Base-by-base conservation (phyloP, 495 filamentous ascomycete genomes). In the Penicillium canescens region DNA sequence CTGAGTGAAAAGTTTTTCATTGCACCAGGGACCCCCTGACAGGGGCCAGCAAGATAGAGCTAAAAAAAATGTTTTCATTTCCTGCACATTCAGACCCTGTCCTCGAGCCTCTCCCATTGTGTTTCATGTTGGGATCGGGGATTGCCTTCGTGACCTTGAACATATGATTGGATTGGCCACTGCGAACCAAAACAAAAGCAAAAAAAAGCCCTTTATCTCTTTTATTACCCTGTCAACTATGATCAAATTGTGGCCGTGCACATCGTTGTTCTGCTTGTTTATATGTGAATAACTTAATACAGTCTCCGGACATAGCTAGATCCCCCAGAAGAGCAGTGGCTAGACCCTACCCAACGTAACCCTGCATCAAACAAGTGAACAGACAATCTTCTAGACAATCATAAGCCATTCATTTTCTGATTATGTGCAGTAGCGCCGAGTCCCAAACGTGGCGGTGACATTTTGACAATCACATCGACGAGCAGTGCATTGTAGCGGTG, bases 381-480 rank as follows among this genome's bases (percentile, higher is more conserved):
- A 35, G 4, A 35, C 49, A 42, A 8, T 18, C 6, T 36, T 7
- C 31, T 38, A 31, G 28, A 31, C 13, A 9, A 36, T n/a, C 41
- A 7, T n/a, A 21, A 38, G 33, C 13, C 44, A 11, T 31, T 31
- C 28, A 13, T 21, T 9, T 16, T 35, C 18, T 42, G 57, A 60
- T 60, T 42, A 54, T 60, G 33, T 67, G 58, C 64, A 65, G 53
- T 67, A 67, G 61, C 48, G 61, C 20, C 34, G 36, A 31, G 23
- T 33, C 35, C 57, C 46, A 51, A 65, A 65, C 62, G 56, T 67
- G 61, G 64, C 64, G 64, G 64, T 67, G 59, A 62, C 58, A 57
- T 61, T 34, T 55, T 55, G 53, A 52, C 57, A 31, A 62, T 62
- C 53, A 37, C 21, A 16, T 40, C 23, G 2, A 41, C 21, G 24